Conservation (phyloP, 2,329 filamentous ascomycete genomes). For the Alternaria atra region DNA sequence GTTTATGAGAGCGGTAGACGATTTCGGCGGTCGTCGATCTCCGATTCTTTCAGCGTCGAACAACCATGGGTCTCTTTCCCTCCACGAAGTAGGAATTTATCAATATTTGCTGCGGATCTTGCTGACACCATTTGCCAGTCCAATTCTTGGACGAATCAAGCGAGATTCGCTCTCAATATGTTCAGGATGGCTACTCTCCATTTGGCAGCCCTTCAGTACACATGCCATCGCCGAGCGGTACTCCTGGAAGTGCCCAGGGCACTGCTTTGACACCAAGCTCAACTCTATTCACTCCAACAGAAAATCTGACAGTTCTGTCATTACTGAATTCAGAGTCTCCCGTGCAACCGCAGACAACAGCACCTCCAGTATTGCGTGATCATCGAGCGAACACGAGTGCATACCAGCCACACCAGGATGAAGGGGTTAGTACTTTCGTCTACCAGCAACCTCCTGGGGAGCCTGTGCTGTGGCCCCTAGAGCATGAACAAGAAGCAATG, state of each 20-base stretch:
- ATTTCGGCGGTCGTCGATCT: conserved; percentile 48
- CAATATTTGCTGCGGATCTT: neutral
- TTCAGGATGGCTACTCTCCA: conserved; percentile 29
- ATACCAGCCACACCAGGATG: conserved; percentile 18
- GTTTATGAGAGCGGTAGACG: conserved; percentile 48
- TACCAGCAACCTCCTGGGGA: conserved; percentile 42
- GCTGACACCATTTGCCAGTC: conserved; percentile 36
- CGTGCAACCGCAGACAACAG: conserved; percentile 21
- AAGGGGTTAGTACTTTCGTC: conserved; percentile 31
- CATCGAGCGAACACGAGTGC: conserved; percentile 15
- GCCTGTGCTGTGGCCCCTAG: conserved; percentile 47
- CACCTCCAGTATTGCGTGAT: conserved; percentile 28
- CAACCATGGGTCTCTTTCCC: conserved; percentile 50
- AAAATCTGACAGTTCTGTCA: conserved; percentile 46
- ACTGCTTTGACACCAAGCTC: conserved; percentile 27
- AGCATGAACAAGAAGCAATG: conserved; percentile 50
- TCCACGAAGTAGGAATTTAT: conserved; percentile 37
- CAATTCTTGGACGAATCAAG: conserved; percentile 50
- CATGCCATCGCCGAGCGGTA: conserved; percentile 19
- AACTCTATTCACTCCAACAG: conserved; percentile 35
- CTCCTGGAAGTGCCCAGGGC: conserved; percentile 22
- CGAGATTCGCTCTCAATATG: conserved; percentile 44
- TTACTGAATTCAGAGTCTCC: conserved; percentile 47
- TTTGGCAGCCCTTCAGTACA: conserved; percentile 21
- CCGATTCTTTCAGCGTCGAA: conserved; percentile 39